A percentile compares a stretch with the other conserved stretches of the same genome.
phyloP scores from a whole-genome alignment of 1,284 basidiomycete genomes.

The Peniophora sp. region DNA sequence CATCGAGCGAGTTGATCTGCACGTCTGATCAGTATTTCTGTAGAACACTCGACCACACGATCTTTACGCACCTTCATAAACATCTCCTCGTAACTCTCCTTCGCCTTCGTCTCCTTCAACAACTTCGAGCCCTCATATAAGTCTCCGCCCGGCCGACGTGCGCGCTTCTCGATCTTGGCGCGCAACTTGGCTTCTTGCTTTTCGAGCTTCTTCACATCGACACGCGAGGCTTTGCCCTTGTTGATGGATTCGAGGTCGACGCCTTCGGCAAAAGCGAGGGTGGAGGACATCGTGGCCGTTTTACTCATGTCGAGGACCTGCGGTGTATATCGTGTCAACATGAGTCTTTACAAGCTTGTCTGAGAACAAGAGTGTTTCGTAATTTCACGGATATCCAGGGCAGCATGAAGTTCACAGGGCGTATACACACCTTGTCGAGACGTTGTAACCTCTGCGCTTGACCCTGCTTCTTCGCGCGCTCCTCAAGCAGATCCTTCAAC shows the following conservation, averaged over 20 bases:
- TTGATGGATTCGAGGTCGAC: conserved; percentile 93
- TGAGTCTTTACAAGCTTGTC: no score
- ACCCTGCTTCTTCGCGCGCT: conserved; percentile 44
- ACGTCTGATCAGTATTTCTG: neutral
- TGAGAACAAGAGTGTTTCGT: no score
- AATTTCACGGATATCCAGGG: no score
- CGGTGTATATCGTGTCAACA: no score
- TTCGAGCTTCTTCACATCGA: conserved; percentile 97
- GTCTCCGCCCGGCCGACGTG: conserved; percentile 50
- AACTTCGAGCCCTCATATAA: conserved; percentile 96
- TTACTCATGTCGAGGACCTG: conserved; percentile 89
- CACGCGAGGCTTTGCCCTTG: conserved; percentile 90
- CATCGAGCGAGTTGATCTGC: conserved; percentile 93
- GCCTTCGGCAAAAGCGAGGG: conserved; percentile 77
- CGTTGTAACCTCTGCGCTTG: conserved; percentile 57
- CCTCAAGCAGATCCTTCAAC: conserved; percentile 54
- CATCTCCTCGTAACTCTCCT: conserved; percentile 91
- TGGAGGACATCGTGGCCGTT: conserved; percentile 68
- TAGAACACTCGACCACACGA: neutral
- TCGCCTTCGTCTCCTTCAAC: conserved; percentile 87
- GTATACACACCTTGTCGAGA: conserved; percentile 56
- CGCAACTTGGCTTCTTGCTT: conserved; percentile 96
- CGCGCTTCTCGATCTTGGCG: conserved; percentile 96
- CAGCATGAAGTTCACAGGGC: no score
- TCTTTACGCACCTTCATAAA: conserved; percentile 74